Conservation (phyloP, 805 yeast genomes). For the Saturnispora diversa region DNA sequence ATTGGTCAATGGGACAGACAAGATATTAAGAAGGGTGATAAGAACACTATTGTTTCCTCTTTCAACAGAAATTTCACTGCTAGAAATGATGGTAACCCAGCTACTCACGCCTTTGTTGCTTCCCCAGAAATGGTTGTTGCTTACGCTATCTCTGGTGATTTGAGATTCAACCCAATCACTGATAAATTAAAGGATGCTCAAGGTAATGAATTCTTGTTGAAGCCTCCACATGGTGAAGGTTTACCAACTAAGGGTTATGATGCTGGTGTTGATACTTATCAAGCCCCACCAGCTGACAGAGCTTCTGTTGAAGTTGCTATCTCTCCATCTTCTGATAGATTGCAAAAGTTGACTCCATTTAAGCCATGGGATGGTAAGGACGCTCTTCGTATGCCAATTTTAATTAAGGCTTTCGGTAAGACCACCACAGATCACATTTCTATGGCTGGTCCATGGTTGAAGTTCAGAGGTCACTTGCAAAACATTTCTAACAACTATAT, state of each 20-base stretch:
- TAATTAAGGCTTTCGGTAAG: conserved; percentile 94
- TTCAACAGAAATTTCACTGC: conserved; percentile 97
- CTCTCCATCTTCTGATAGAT: conserved; percentile 89
- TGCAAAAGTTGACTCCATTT: conserved; percentile 91
- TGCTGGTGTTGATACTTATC: conserved; percentile 73
- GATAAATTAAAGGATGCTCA: conserved; percentile 67
- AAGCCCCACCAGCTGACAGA: conserved; percentile 93
- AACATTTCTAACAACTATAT: conserved; percentile 98
- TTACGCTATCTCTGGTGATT: conserved; percentile 89
- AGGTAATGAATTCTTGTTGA: conserved; percentile 70
- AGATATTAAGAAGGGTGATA: conserved; percentile 54
- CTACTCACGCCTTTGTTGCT: conserved; percentile 96
- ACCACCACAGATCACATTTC: conserved; percentile 99
- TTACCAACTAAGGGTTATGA: conserved; percentile 67
- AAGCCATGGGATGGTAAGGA: conserved; percentile 96
- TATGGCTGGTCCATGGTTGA: conserved; percentile 99
- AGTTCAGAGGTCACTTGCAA: conserved; percentile 99
- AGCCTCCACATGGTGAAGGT: conserved; percentile 77
- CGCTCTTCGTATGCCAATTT: conserved; percentile 78
- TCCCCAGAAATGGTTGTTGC: conserved; percentile 98
- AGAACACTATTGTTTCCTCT: conserved; percentile 89
- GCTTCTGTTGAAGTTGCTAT: conserved; percentile 63
- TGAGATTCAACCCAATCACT: conserved; percentile 83
- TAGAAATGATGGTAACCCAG: conserved; percentile 97
- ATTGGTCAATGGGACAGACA: conserved; percentile 99